Conservation (phyloP, 2,329 filamentous ascomycete species). For the Didymella pinodella region DNA sequence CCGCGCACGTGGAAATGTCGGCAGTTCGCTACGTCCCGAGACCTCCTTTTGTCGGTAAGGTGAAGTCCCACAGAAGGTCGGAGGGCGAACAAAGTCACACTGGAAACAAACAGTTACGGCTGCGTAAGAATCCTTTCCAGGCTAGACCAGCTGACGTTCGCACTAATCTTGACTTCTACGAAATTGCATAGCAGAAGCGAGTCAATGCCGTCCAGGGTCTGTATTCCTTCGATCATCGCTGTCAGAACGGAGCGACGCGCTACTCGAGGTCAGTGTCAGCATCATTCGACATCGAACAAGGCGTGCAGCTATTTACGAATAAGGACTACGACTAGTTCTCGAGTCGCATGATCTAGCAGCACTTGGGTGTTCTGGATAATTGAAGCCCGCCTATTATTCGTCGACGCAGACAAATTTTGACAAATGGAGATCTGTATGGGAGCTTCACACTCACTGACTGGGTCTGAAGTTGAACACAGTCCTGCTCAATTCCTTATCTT, state of each 20-base stretch:
- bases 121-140: slow-evolving; percentile 1
- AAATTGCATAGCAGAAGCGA: slow-evolving; percentile 13
- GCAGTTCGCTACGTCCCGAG: slow-evolving; percentile 22
- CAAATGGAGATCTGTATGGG: neutral
- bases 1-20: slow-evolving; percentile 24
- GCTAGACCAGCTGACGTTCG: slow-evolving; percentile 6
- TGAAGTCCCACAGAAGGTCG: slow-evolving; percentile 10
- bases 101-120: neutral
- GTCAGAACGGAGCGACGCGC: slow-evolving; percentile 13
- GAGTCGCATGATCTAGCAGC: neutral
- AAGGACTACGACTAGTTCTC: neutral
- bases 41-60: neutral
- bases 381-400: slow-evolving; percentile 3
- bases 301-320: neutral
- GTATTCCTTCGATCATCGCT: neutral
- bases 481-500: neutral
- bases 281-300: slow-evolving; percentile 1
- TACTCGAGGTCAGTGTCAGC: slow-evolving; percentile 6
- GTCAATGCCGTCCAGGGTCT: slow-evolving; percentile 16
- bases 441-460: neutral
- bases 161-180: neutral
- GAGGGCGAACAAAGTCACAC: slow-evolving; percentile 11
- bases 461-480: neutral
- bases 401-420: neutral
- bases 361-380: neutral